Conservation (phyloP, 305 asterid species). For the Salvia sclarea region DNA sequence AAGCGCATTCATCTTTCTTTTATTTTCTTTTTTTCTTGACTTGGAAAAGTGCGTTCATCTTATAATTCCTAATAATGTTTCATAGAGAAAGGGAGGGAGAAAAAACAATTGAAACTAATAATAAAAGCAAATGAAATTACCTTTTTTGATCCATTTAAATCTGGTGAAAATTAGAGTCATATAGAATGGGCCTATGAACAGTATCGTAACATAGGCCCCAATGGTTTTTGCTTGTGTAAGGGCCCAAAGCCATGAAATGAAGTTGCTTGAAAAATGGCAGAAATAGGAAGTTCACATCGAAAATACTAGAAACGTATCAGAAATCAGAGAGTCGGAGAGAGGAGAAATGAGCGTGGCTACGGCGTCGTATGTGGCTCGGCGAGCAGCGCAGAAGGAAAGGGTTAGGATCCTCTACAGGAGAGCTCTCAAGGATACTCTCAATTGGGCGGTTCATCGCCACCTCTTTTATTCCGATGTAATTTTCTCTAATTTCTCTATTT, state of each 20-base stretch:
- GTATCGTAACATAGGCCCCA: background rate
- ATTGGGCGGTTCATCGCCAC: conserved; percentile 99
- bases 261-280: conserved; percentile 3
- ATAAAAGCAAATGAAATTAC: background rate
- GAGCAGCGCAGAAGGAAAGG: conserved; percentile 96
- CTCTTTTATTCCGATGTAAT: conserved; percentile 83
- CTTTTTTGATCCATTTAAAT: background rate
- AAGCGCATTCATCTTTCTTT: too few species aligned
- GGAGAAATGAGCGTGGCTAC: conserved; percentile 59
- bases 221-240: background rate
- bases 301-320: conserved; percentile 5
- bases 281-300: background rate
- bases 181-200: background rate
- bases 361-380: conserved; percentile 78
- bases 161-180: background rate
- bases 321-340: conserved; percentile 26
- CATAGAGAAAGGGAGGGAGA: background rate
- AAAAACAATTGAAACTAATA: background rate
- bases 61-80: background rate
- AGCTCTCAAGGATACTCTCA: conserved; percentile 92
- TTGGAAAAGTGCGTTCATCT: too few species aligned
- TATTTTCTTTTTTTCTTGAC: too few species aligned
- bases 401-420: conserved; percentile 89
- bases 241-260: background rate
- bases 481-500: background rate